These are phyloP conservation scores for Tylopilus rubrobrunneus DNA, from an alignment of 768 basidiomycete species.

Conservation along the genomic window DNA sequence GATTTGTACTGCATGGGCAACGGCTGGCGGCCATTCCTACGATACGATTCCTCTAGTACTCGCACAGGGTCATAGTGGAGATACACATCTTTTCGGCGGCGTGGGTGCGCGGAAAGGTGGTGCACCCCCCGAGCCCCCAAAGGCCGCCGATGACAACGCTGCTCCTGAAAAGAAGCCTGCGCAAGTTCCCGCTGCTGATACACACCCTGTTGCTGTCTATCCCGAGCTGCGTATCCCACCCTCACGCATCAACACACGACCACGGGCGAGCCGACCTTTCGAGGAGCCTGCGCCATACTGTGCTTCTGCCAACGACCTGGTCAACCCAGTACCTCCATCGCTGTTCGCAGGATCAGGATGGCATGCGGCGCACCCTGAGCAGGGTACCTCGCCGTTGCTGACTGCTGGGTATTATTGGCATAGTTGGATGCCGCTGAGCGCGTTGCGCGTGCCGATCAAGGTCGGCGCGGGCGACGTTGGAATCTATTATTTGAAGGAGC, in stretches of 20 bases:
- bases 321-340: slow-evolving; percentile 94
- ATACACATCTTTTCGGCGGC: slow-evolving; percentile 75
- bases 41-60: slow-evolving; percentile 50
- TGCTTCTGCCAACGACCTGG: slow-evolving; percentile 94
- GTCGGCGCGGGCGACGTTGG: slow-evolving; percentile 90
- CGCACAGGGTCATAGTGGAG: slow-evolving; percentile 34
- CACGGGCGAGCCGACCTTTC: slow-evolving; percentile 51
- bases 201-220: slow-evolving; percentile 22
- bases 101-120: slow-evolving; percentile 78
- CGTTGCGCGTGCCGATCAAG: slow-evolving; percentile 78
- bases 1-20: slow-evolving; percentile 82
- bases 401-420: slow-evolving; percentile 86
- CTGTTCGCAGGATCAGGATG: slow-evolving; percentile 94
- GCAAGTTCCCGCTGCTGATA: slow-evolving; percentile 6
- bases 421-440: slow-evolving; percentile 79
- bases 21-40: slow-evolving; percentile 61
- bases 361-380: slow-evolving; percentile 69
- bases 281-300: slow-evolving; percentile 90
- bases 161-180: slow-evolving; percentile 28
- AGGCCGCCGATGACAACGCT: slow-evolving; percentile 29
- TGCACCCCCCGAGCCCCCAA: slow-evolving; percentile 45
- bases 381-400: slow-evolving; percentile 44
- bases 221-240: slow-evolving; percentile 54
- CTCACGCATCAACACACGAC: slow-evolving; percentile 66
- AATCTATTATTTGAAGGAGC: slow-evolving; percentile 83